Evolutionary conservation across 1,139 yeast genomes (phyloP).

Genomic region (Candida sanyaensis): DNA sequence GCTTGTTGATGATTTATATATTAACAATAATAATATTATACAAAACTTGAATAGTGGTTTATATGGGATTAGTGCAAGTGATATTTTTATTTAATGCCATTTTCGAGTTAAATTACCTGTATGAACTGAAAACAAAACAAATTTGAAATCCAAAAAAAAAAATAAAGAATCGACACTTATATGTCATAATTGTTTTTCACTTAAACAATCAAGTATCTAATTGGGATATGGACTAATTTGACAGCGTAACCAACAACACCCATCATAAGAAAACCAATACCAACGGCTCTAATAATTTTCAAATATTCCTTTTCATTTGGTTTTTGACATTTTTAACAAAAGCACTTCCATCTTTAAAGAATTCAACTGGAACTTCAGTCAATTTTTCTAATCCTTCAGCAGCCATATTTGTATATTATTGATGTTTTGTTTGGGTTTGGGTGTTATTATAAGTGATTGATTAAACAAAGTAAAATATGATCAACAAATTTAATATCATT

Average conservation of each 20-base stretch:
- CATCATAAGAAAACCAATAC: slow-evolving; percentile 95
- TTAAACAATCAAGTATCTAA: slow-evolving; percentile 93
- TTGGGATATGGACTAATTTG: slow-evolving; percentile 93
- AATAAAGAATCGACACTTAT: background rate
- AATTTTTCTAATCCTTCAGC: slow-evolving; percentile 76
- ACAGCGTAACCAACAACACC: slow-evolving; percentile 97
- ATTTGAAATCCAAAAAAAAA: too few relatives aligned
- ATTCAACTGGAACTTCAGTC: slow-evolving; percentile 88
- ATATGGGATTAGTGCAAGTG: background rate
- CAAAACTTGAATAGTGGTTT: background rate
- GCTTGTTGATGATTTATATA: background rate
- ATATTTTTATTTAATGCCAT: background rate
- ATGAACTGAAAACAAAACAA: slow-evolving; percentile 1
- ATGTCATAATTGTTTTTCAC: background rate
- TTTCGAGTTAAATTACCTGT: background rate
- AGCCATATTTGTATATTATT: slow-evolving; percentile 37
- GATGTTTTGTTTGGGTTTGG: background rate
- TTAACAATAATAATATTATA: slow-evolving; percentile 2
- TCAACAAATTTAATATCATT: background rate
- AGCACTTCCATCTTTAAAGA: slow-evolving; percentile 86
- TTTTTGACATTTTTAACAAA: slow-evolving; percentile 91
- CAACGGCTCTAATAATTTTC: slow-evolving; percentile 91
- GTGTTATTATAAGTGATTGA: background rate
- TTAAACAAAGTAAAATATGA: background rate
- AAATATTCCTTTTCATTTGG: slow-evolving; percentile 88